Conservation (phyloP, 2,329 filamentous ascomycete species). For the Pseudopithomyces maydicus region DNA sequence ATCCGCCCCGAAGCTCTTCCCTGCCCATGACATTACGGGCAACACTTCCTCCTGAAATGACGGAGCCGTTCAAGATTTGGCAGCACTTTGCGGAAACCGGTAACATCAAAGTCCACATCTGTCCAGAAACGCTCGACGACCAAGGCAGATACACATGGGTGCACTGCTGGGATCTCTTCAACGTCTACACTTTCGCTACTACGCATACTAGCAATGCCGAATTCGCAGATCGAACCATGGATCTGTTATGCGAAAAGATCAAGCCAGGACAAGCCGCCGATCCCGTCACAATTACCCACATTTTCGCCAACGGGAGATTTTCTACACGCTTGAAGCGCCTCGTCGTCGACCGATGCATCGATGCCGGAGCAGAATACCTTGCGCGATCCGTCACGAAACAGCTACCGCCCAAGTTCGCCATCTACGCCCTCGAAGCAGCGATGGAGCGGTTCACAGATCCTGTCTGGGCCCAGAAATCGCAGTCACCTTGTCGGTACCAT, state of each 20-base stretch:
- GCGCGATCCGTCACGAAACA: not conserved
- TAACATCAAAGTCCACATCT: not conserved
- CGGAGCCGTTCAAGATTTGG: not conserved
- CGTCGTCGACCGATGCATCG: slow-evolving; percentile 19
- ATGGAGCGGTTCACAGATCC: not conserved
- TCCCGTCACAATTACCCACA: slow-evolving; percentile 16
- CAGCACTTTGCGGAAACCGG: not conserved
- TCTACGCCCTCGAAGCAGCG: slow-evolving; percentile 9
- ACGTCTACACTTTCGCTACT: slow-evolving; percentile 18
- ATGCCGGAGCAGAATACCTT: not conserved
- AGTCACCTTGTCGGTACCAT: slow-evolving; percentile 16
- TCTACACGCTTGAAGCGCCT: slow-evolving; percentile 14
- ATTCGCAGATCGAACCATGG: slow-evolving; percentile 21
- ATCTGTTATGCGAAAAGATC: slow-evolving; percentile 14
- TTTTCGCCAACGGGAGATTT: slow-evolving; percentile 11
- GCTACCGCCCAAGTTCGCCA: slow-evolving; percentile 7
- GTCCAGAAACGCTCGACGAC: not conserved
- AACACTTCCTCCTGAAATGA: slow-evolving; percentile 1
- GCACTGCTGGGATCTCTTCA: slow-evolving; percentile 19
- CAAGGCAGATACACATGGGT: slow-evolving; percentile 13
- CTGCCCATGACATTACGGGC: not conserved
- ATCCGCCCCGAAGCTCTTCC: not conserved
- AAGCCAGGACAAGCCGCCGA: slow-evolving; percentile 6
- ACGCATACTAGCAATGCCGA: slow-evolving; percentile 10
- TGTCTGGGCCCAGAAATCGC: not conserved